Evolutionary conservation across 2,329 filamentous ascomycete genomes (phyloP), one percentile per base, ranked within the genome.

Genomic region (Zasmidium angulare): DNA sequence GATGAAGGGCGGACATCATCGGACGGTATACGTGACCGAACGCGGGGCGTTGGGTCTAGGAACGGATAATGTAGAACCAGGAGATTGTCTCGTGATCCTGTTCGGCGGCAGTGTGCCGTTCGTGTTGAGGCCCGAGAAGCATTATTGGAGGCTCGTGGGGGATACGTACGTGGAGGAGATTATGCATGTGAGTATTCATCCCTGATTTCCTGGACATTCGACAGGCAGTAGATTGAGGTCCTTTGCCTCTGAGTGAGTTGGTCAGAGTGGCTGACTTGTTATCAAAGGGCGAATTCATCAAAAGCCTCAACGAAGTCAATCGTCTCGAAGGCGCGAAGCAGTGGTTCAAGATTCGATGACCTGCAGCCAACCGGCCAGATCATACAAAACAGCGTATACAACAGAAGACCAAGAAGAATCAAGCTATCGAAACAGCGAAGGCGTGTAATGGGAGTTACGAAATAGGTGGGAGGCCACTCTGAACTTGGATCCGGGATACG

Each of bases 1-100:
- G 58, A 60, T 60, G 49, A 56, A 60, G 29, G 47, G 46, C 2
- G 58, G 48, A 0, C 58, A 60, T 49, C 58, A 60, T 29, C 48
- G 58, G 12, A 60, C 58, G 0, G 21, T 60, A 1, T 60, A 26
- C 43, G 47, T 60, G 2, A 60, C 53, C 1, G 43, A 26, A 21
- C 12, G 26, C 12, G 58, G 58, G 0, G 36, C 31, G 7, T 19
- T 53, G 12, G 51, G 51, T 23, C 36, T 53, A 20, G 51, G 51
- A 12, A 46, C 51, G 17, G 36, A 53, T 46, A 53, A 53, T 26
- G 36, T 53, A 4, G 31, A 53, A 4, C 19, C 22, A 7, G 36
- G 36, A 2, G 36, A 53, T 53, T 23, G 12, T 20, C 22, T 55
- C 7, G 24, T 22, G n/a, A 48, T 55, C 17, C 20, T 55, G 17